These are phyloP conservation scores for Boletus reticuloceps DNA, from an alignment of 768 basidiomycete species.

Conservation along the genomic window DNA sequence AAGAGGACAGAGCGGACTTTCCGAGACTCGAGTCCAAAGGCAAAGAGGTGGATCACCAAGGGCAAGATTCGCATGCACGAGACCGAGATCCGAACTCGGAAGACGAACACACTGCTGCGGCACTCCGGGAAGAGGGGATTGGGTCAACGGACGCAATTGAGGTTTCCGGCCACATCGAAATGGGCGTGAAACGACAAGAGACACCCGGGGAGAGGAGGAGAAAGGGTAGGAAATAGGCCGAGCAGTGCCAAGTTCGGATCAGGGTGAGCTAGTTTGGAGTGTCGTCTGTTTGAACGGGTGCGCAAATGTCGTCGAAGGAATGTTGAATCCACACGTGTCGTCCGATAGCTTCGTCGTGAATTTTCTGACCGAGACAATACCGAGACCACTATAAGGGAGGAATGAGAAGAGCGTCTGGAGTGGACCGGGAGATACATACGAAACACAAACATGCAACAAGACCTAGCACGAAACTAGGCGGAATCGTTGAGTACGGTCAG, in stretches of 20 bases:
- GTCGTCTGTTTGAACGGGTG: slow-evolving; percentile 12
- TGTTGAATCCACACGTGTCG: slow-evolving; percentile 8
- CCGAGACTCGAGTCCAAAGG: background rate
- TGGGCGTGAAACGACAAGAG: background rate
- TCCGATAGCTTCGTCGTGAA: slow-evolving; percentile 1
- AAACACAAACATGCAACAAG: too few species aligned
- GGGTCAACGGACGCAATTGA: slow-evolving; percentile 4
- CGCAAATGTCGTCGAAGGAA: slow-evolving; percentile 8
- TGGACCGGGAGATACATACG: too few species aligned
- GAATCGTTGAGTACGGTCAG: too few species aligned
- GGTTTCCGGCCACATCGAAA: slow-evolving; percentile 11
- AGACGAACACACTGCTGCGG: slow-evolving; percentile 8
- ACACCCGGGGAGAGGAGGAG: slow-evolving; percentile 5
- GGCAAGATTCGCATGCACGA: background rate
- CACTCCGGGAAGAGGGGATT: background rate
- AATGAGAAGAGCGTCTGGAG: background rate
- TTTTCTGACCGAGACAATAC: slow-evolving; percentile 14
- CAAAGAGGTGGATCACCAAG: too few species aligned
- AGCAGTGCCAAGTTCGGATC: slow-evolving; percentile 6
- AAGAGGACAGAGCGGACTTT: background rate
- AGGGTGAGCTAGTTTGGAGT: slow-evolving; percentile 9
- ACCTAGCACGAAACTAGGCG: too few species aligned
- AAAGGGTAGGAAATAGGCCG: background rate
- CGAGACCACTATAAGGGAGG: background rate
- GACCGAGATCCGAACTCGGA: slow-evolving; percentile 9